Conservation (phyloP, 148 eudicot genomes). For the Salicornia ramosissima region DNA sequence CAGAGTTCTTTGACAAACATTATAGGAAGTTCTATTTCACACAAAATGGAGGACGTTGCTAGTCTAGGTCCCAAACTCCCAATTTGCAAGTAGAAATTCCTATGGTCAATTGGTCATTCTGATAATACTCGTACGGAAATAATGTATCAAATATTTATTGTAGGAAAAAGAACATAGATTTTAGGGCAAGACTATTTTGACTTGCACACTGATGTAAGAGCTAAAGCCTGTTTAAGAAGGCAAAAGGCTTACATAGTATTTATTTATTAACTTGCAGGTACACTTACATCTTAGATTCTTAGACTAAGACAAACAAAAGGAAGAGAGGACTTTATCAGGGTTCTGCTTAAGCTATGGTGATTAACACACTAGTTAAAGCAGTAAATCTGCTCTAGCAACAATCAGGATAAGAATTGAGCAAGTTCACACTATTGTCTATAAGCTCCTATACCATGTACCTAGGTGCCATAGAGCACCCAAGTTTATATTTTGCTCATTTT, state of each 20-base stretch:
- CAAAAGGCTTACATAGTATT: neutral
- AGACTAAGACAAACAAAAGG: neutral
- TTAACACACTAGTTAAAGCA: too few relatives aligned
- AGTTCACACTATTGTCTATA: too few relatives aligned
- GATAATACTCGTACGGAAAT: neutral
- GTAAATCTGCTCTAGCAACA: neutral
- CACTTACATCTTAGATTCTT: neutral
- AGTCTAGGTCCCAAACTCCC: neutral
- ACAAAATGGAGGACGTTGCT: neutral
- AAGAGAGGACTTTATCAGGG: neutral
- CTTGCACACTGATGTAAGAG: too few relatives aligned
- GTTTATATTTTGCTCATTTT: too few relatives aligned
- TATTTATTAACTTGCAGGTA: neutral
- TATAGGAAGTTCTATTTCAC: neutral
- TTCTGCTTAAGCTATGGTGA: neutral
- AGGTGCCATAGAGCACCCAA: too few relatives aligned
- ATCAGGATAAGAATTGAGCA: neutral
- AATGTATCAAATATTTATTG: neutral
- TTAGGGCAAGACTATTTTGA: neutral
- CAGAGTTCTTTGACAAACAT: neutral
- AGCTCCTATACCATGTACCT: too few relatives aligned
- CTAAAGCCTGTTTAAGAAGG: neutral
- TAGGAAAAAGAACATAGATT: neutral
- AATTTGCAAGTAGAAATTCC: neutral
- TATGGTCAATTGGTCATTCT: neutral